A percentile compares a stretch with the other conserved stretches of the same genome.
phyloP scores from a whole-genome alignment of 176 grass and related monocot species.

The Oryza longistaminata region DNA sequence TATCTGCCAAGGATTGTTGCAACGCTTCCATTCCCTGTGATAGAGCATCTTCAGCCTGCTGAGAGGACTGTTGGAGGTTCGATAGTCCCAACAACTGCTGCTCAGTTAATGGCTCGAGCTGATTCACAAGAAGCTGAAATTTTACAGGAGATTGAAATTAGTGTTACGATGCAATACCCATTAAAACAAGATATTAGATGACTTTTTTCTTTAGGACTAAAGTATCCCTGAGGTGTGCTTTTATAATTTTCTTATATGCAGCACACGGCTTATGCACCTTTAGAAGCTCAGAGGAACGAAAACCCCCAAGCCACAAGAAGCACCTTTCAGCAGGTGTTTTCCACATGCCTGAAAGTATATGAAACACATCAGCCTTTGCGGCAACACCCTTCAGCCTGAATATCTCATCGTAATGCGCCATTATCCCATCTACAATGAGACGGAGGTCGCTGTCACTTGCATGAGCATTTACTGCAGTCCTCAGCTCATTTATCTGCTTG shows the following conservation, averaged over 20 bases:
- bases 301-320: constrained; percentile 95
- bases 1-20: constrained; percentile 94
- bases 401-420: constrained; percentile 91
- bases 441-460: constrained; percentile 82
- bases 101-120: constrained; percentile 94
- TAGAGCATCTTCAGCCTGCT: constrained; percentile 95
- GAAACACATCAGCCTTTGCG: constrained; percentile 92
- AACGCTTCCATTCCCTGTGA: constrained; percentile 97
- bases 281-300: constrained; percentile 88
- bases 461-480: constrained; percentile 91
- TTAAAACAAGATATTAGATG: neutral
- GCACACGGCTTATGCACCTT: constrained; percentile 56
- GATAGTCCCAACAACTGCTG: constrained; percentile 70
- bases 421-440: constrained; percentile 73
- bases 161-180: constrained; percentile 23
- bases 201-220: neutral
- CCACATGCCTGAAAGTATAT: constrained; percentile 99
- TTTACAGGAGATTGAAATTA: constrained; percentile 10
- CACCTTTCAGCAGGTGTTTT: constrained; percentile 96
- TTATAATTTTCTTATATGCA: constrained; percentile 17
- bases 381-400: constrained; percentile 83
- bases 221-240: constrained; percentile 23
- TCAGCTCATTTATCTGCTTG: constrained; percentile 91
- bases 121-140: constrained; percentile 74
- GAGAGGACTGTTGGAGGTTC: constrained; percentile 89